Evolutionary conservation across 2,329 filamentous ascomycete species (phyloP).

Genomic region (Hypocrella siamensis): DNA sequence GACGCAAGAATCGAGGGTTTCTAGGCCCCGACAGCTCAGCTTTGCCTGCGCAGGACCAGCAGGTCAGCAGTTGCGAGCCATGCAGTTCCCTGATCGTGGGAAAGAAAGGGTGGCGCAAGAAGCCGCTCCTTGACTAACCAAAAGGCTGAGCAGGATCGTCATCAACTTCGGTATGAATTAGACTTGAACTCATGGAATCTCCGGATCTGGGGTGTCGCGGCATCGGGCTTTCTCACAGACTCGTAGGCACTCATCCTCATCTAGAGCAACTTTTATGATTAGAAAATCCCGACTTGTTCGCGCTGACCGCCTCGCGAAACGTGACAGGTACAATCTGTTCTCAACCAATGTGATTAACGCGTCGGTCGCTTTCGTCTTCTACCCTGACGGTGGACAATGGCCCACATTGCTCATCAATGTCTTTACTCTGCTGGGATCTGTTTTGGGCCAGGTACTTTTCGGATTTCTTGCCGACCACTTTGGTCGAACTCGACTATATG

Average conservation of each 20-base stretch:
- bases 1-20: conserved; percentile 30
- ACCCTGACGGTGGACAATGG: conserved; percentile 27
- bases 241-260: conserved; percentile 22
- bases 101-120: neutral
- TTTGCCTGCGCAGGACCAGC: conserved; percentile 30
- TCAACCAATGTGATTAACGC: conserved; percentile 39
- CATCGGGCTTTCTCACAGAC: conserved; percentile 37
- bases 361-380: conserved; percentile 36
- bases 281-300: no score
- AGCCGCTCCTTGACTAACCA: neutral
- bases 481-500: conserved; percentile 38
- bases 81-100: no score
- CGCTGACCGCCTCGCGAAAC: no score
- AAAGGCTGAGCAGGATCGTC: conserved; percentile 24
- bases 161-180: conserved; percentile 35
- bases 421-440: conserved; percentile 35
- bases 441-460: conserved; percentile 34
- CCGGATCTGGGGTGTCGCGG: conserved; percentile 38
- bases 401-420: conserved; percentile 33
- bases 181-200: conserved; percentile 39
- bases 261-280: neutral
- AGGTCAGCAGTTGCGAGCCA: conserved; percentile 17
- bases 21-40: conserved; percentile 34
- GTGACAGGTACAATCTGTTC: conserved; percentile 33
- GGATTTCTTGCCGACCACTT: conserved; percentile 38